Conservation (phyloP, 2,329 filamentous ascomycete genomes). For the Monilinia fructigena region DNA sequence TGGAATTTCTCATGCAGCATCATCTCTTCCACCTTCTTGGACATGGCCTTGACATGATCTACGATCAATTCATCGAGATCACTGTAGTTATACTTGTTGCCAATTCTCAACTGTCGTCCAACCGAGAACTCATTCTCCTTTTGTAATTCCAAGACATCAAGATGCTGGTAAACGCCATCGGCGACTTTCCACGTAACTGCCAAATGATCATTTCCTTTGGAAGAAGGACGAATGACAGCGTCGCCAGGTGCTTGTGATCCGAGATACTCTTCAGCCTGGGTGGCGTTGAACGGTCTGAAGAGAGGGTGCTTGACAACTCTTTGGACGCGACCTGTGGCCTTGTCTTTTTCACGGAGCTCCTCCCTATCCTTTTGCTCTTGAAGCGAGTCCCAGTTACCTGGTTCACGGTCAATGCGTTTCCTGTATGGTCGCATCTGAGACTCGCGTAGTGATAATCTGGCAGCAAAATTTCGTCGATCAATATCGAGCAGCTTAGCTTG, state of each 20-base stretch:
- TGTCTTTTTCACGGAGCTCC: constrained; percentile 80
- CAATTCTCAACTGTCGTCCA: constrained; percentile 80
- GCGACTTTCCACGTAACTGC: constrained; percentile 98
- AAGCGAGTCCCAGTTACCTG: constrained; percentile 81
- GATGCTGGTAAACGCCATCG: constrained; percentile 94
- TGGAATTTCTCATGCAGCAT: constrained; percentile 94
- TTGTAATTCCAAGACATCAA: constrained; percentile 93
- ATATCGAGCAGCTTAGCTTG: constrained; percentile 86
- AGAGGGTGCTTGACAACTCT: constrained; percentile 97
- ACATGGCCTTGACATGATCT: constrained; percentile 96
- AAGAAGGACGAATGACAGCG: constrained; percentile 91
- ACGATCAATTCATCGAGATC: constrained; percentile 98
- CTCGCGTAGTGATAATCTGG: constrained; percentile 81
- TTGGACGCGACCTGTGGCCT: constrained; percentile 79
- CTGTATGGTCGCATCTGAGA: constrained; percentile 74
- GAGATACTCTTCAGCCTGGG: constrained; percentile 90
- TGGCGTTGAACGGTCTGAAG: constrained; percentile 89
- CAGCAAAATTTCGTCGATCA: constrained; percentile 80
- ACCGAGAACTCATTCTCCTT: constrained; percentile 97
- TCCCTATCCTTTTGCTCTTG: constrained; percentile 82
- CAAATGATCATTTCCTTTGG: constrained; percentile 91
- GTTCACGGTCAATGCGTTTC: constrained; percentile 67
- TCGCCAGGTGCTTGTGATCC: constrained; percentile 83
- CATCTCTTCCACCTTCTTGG: constrained; percentile 94
- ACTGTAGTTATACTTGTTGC: constrained; percentile 85